Base-by-base conservation (phyloP, 371 early-diverging fungal species). In the Saksenaea oblongispora region DNA sequence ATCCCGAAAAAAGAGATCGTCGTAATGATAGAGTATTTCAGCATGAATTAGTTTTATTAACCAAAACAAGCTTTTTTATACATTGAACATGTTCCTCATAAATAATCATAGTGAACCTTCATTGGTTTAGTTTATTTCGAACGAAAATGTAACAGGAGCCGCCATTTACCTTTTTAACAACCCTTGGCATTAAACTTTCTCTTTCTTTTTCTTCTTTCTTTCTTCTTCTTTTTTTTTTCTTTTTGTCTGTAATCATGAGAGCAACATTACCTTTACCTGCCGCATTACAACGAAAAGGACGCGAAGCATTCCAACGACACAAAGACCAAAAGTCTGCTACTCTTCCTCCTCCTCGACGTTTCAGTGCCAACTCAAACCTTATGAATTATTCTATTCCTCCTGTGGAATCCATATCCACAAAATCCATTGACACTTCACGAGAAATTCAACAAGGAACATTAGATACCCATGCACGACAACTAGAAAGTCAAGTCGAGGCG, bases 401-500 rank as follows among this genome's bases (percentile, higher is more conserved):
- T 26, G 31, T 58, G 24, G 24, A n/a, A n/a, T 22, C 27, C n/a
- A 22, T 47, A n/a, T 5, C 14, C 14, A 41, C 9, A 41, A 14
- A 0, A 41, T 8, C 18, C 14, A n/a, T 14, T 14, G 17, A 14
- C 42, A 17, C 18, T 5, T n/a, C 51, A 22, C 58, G 73, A 69
- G 72, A 69, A 53, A 77, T 77, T 28, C 74, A 77, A 37, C 60
- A 59, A 42, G 77, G 74, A n/a, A 70, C 74, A 59, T 58, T 62
- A 22, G 64, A 69, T 41, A 75, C 75, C 17, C 66, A 66, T 27
- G 58, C 66, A 34, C 69, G 72, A 11, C 72, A 71, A 56, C 58
- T 75, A 8, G 75, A 75, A 56, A 66, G 61, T 53, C 75, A 75
- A 55, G 70, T 77, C 26, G 77, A 77, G 53, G 66, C 66, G 27